Percentiles rank a stretch among this genome's conserved stretches.
These are phyloP conservation scores for Malbranchea cinnamomea DNA, from an alignment of 2,329 filamentous ascomycete species.

Conservation along the genomic window DNA sequence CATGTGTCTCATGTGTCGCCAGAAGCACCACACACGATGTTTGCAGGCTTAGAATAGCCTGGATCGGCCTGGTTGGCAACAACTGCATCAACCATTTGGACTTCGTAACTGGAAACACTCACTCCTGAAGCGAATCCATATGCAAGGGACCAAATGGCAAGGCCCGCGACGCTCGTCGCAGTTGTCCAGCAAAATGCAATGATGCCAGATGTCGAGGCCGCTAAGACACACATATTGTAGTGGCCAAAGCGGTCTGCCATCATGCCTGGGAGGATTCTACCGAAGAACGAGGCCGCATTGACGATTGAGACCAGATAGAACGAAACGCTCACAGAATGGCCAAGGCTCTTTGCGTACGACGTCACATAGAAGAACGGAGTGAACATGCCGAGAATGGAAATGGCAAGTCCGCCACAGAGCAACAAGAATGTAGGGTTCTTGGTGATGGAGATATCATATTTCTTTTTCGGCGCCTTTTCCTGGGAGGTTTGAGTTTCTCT, in stretches of 20 bases:
- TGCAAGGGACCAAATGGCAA: constrained; percentile 26
- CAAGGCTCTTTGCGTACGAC: constrained; percentile 44
- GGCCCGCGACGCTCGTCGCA: constrained; percentile 22
- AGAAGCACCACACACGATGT: constrained; percentile 4
- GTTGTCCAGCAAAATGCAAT: constrained; percentile 29
- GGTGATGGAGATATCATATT: neutral
- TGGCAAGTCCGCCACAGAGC: neutral
- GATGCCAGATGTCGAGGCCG: constrained; percentile 27
- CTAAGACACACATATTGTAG: constrained; percentile 37
- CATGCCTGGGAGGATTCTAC: constrained; percentile 42
- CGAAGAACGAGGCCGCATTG: constrained; percentile 46
- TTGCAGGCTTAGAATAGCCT: constrained; percentile 7
- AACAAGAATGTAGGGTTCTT: constrained; percentile 3
- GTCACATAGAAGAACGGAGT: constrained; percentile 39
- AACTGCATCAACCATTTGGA: neutral
- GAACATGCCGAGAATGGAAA: constrained; percentile 25
- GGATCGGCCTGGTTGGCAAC: neutral
- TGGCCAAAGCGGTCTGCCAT: constrained; percentile 37
- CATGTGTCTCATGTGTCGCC: constrained; percentile 2
- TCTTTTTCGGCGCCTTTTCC: neutral
- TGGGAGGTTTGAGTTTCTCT: too few relatives aligned
- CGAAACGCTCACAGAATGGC: constrained; percentile 40
- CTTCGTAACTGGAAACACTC: constrained; percentile 24
- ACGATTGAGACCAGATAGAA: constrained; percentile 54
- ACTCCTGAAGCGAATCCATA: constrained; percentile 39